phyloP scores from a whole-genome alignment of 768 basidiomycete genomes.

The Psilocybe subaeruginosa region DNA sequence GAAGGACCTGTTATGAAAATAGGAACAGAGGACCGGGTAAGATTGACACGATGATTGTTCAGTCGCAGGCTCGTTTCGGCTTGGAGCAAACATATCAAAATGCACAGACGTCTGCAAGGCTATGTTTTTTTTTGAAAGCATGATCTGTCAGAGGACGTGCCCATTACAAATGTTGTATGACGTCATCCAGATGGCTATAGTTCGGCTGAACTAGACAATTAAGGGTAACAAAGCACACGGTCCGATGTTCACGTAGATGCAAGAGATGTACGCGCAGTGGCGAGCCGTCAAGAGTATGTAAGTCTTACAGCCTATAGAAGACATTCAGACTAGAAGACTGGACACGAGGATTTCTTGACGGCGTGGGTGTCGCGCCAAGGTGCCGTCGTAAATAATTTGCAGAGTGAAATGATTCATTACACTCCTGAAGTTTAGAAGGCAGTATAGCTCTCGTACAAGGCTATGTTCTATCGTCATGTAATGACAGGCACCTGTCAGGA shows the following conservation, averaged over 20 bases:
- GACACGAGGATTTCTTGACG: neutral
- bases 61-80: slow-evolving; percentile 5
- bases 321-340: neutral
- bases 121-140: slow-evolving; percentile 11
- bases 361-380: neutral
- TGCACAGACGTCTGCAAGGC: neutral
- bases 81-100: neutral
- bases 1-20: slow-evolving; percentile 1
- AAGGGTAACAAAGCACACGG: slow-evolving; percentile 4
- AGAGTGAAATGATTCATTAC: neutral
- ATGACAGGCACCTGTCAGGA: neutral
- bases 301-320: neutral
- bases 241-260: slow-evolving; percentile 7
- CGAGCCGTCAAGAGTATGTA: neutral
- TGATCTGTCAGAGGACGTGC: slow-evolving; percentile 17
- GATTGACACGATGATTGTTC: slow-evolving; percentile 4
- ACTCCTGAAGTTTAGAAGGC: neutral
- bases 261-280: neutral
- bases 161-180: slow-evolving; percentile 9
- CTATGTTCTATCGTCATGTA: neutral
- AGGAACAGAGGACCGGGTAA: slow-evolving; percentile 9
- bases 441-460: neutral
- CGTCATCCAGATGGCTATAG: slow-evolving; percentile 1
- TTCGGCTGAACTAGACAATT: neutral
- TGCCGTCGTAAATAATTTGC: neutral